Evolutionary conservation across 1,284 basidiomycete species (phyloP).

Genomic region (Fomitopsis betulina): DNA sequence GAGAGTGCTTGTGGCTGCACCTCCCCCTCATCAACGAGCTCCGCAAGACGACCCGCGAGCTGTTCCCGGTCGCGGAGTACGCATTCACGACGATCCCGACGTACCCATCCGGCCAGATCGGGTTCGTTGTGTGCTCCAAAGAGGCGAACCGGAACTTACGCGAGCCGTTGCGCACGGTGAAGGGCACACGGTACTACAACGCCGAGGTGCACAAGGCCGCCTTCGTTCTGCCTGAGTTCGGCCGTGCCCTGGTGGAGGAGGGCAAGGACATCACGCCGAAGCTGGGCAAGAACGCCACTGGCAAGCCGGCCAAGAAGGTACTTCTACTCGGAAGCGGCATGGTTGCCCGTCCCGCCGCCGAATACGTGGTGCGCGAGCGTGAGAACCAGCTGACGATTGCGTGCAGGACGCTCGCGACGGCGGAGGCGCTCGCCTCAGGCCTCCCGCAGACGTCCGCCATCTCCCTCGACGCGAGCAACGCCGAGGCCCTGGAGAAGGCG

Average conservation of each 20-base stretch:
- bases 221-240: slow-evolving; percentile 93
- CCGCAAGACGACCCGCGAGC: slow-evolving; percentile 63
- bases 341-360: slow-evolving; percentile 91
- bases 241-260: slow-evolving; percentile 70
- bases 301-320: slow-evolving; percentile 61
- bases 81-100: slow-evolving; percentile 97
- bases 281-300: slow-evolving; percentile 48
- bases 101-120: slow-evolving; percentile 96
- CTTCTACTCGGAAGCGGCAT: slow-evolving; percentile 94
- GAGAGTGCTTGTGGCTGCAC: slow-evolving; percentile 96
- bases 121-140: slow-evolving; percentile 91
- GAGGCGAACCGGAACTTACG: slow-evolving; percentile 66
- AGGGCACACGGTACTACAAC: slow-evolving; percentile 85
- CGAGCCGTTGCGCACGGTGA: slow-evolving; percentile 67
- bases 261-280: slow-evolving; percentile 64
- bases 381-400: slow-evolving; percentile 86
- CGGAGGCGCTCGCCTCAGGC: slow-evolving; percentile 64
- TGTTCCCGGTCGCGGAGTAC: slow-evolving; percentile 89
- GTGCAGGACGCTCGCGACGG: slow-evolving; percentile 80
- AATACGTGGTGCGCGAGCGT: slow-evolving; percentile 85
- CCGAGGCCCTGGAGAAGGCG: slow-evolving; percentile 71
- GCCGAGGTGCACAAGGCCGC: slow-evolving; percentile 77
- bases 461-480: slow-evolving; percentile 81
- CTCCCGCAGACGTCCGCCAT: slow-evolving; percentile 71
- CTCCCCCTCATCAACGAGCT: slow-evolving; percentile 85